A percentile compares a stretch with the other conserved stretches of the same genome.
Conservation (phyloP, 2,329 filamentous ascomycete genomes). For the Stachybotrys echinatus region DNA sequence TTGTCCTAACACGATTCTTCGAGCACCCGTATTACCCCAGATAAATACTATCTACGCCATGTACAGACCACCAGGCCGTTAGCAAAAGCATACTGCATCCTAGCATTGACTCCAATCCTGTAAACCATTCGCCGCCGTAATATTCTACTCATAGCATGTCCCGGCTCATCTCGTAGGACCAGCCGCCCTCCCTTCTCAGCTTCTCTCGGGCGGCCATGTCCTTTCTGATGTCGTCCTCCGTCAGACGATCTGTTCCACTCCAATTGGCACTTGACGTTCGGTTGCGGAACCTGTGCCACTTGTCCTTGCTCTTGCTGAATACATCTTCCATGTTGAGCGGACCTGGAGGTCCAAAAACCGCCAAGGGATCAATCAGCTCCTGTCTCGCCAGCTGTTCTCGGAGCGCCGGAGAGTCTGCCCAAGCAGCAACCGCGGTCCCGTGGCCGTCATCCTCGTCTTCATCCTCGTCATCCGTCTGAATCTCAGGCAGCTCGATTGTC, state of each 20-base stretch:
- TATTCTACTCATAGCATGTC: constrained; percentile 36
- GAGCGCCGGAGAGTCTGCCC: constrained; percentile 86
- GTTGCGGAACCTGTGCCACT: constrained; percentile 81
- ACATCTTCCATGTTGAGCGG: constrained; percentile 95
- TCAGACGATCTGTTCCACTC: constrained; percentile 75
- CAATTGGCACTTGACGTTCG: constrained; percentile 94
- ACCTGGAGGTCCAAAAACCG: constrained; percentile 83
- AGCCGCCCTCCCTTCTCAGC: constrained; percentile 77
- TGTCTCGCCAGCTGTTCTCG: constrained; percentile 71
- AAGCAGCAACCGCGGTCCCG: constrained; percentile 57
- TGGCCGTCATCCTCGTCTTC: constrained; percentile 65
- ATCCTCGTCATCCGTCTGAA: constrained; percentile 90
- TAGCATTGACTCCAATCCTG: neutral
- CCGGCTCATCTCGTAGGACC: constrained; percentile 63
- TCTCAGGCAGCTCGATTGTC: constrained; percentile 86
- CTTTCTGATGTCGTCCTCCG: constrained; percentile 78
- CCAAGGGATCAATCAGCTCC: constrained; percentile 77
- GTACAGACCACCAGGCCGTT: too few species aligned
- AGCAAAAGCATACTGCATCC: neutral
- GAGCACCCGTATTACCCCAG: too few species aligned
- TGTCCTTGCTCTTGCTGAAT: constrained; percentile 82
- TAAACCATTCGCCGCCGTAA: neutral
- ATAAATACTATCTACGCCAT: too few species aligned
- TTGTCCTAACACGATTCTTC: too few species aligned
- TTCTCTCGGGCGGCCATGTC: constrained; percentile 76